Evolutionary conservation across 164 flowering plant species (phyloP), one percentile per base, ranked within the genome.

Genomic region (Liriodendron chinense): DNA sequence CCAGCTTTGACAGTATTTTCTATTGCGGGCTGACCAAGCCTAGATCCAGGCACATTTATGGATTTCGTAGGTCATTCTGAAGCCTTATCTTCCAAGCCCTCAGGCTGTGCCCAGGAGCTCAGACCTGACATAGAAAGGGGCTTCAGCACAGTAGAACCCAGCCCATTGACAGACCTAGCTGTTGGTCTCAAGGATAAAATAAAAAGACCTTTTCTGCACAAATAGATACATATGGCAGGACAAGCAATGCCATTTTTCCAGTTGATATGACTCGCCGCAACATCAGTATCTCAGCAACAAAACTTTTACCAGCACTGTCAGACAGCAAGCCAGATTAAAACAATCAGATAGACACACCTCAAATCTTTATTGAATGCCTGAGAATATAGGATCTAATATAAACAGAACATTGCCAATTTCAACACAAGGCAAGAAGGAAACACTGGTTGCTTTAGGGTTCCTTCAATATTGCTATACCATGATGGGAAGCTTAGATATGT

Each of bases 221-320:
- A 64, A 96, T 91, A 48, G 99, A 96, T 59, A 94, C 99, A 86
- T 96, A 94, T 18, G 99, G 99, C 73, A 96, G 91, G 43, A 96
- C 99, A 82, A 96, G 99, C n/a, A 94, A 72, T 75, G 98, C 97
- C 79, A 94, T 91, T 84, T 92, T 96, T 79, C 94, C 94, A 68
- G 89, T 86, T 70, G 84, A 77, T 72, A 92, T 80, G 76, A 92
- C 89, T 78, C 92, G 83, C 76, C 94, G 88, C 78, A 96, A 73
- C 99, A 96, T 96, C 80, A 96, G 79, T 76, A 96, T 91, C 78
- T 96, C 99, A 74, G 98, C 98, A 81, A 96, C 98, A 88, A 96
- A 91, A 87, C 97, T 96, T 86, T 94, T 94, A 63, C 99, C 99
- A 63, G 98, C 99, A 86, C 99, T 94, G 89, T 75, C 43, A 78